phyloP scores from a whole-genome alignment of 2,329 filamentous ascomycete species.

The Ceratocystis colombiana region DNA sequence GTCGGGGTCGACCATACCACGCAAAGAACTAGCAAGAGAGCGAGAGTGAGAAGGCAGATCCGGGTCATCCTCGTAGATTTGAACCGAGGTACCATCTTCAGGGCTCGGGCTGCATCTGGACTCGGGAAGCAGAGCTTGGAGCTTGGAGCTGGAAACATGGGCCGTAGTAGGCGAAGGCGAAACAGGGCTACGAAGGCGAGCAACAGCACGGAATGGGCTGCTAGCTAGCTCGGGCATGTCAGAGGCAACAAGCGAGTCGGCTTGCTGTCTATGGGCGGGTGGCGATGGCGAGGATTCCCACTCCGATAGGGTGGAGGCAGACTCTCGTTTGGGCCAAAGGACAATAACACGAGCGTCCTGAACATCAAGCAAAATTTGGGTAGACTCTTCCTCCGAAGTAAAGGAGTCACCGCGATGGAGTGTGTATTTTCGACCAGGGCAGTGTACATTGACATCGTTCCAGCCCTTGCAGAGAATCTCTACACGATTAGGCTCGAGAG shows the following conservation, averaged over 20 bases:
- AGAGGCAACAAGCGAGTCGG: not conserved
- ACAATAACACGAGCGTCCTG: constrained; percentile 84
- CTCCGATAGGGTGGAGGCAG: constrained; percentile 52
- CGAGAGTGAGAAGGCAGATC: constrained; percentile 34
- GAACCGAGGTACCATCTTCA: constrained; percentile 37
- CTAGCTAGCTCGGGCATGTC: constrained; percentile 4
- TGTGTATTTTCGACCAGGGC: constrained; percentile 77
- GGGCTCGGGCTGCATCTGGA: constrained; percentile 10
- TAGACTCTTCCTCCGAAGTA: constrained; percentile 74
- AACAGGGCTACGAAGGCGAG: constrained; percentile 20
- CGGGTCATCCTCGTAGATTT: constrained; percentile 60
- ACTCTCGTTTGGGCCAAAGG: constrained; percentile 63
- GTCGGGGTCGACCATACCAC: constrained; percentile 29
- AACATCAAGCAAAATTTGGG: constrained; percentile 90
- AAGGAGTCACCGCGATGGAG: constrained; percentile 81
- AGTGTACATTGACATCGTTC: constrained; percentile 92
- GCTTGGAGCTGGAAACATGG: constrained; percentile 37
- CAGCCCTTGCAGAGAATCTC: constrained; percentile 88
- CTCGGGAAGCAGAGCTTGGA: constrained; percentile 39
- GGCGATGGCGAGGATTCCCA: constrained; percentile 54
- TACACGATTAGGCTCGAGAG: constrained; percentile 63
- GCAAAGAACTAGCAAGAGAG: not conserved
- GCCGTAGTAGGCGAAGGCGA: constrained; percentile 34
- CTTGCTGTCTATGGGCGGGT: not conserved
- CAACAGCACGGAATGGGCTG: constrained; percentile 17